Conservation (phyloP, 2,329 filamentous ascomycete species). For the Pezicula radicicola region DNA sequence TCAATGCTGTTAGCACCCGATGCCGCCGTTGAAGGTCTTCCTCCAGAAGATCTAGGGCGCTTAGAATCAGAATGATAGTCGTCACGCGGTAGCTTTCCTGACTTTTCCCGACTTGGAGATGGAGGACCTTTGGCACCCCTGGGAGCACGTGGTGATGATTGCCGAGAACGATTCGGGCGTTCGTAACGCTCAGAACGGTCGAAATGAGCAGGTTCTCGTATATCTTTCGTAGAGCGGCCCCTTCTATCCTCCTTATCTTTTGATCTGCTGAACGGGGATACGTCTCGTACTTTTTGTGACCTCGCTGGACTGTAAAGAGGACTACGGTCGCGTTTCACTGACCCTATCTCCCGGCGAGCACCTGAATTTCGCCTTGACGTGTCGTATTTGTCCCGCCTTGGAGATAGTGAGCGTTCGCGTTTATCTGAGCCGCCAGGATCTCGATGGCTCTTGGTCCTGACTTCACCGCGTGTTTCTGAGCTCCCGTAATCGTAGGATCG, state of each 20-base stretch:
- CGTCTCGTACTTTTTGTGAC: constrained; percentile 15
- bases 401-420: constrained; percentile 25
- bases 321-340: constrained; percentile 15
- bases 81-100: constrained; percentile 18
- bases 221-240: constrained; percentile 13
- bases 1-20: constrained; percentile 34
- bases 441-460: constrained; percentile 20
- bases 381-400: constrained; percentile 11
- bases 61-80: constrained; percentile 21
- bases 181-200: constrained; percentile 27
- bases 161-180: constrained; percentile 20
- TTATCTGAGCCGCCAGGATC: constrained; percentile 21
- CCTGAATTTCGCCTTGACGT: constrained; percentile 7
- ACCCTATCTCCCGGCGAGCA: background rate
- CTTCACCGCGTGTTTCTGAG: constrained; percentile 15
- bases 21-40: constrained; percentile 16
- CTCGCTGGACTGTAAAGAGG: constrained; percentile 8
- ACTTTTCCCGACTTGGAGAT: constrained; percentile 20
- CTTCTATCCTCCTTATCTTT: constrained; percentile 19
- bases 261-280: constrained; percentile 16
- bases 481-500: constrained; percentile 21
- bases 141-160: constrained; percentile 24
- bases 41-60: constrained; percentile 9
- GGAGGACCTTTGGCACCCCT: constrained; percentile 17
- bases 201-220: constrained; percentile 21